These are phyloP conservation scores for Nannizziopsis barbatae DNA, from an alignment of 2,329 filamentous ascomycete species.

Conservation along the genomic window DNA sequence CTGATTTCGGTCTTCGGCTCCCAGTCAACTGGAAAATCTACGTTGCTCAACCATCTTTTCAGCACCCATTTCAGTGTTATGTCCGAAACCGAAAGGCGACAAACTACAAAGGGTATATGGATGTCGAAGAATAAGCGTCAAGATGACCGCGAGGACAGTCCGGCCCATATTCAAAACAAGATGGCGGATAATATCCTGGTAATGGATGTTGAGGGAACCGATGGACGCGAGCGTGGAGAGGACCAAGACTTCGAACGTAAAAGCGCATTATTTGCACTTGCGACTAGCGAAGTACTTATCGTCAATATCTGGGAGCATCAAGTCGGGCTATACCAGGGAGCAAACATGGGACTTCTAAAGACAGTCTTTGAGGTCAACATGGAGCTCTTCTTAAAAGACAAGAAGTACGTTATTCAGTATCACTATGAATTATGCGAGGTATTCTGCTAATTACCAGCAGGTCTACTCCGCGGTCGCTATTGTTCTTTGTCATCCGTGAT, in stretches of 20 bases:
- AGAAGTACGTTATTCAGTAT: conserved; percentile 51
- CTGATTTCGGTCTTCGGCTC: conserved; percentile 98
- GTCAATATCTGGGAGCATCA: conserved; percentile 99
- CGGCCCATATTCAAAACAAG: conserved; percentile 25
- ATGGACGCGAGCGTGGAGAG: conserved; percentile 89
- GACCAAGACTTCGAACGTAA: conserved; percentile 99
- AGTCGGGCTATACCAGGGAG: conserved; percentile 92
- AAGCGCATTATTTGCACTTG: conserved; percentile 90
- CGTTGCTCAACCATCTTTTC: conserved; percentile 89
- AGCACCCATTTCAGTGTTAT: conserved; percentile 95
- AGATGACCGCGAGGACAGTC: conserved; percentile 27
- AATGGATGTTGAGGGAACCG: conserved; percentile 98
- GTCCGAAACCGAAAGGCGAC: conserved; percentile 83
- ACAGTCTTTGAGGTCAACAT: conserved; percentile 98
- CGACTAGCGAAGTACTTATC: conserved; percentile 93
- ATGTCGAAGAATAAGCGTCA: conserved; percentile 87
- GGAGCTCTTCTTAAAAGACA: conserved; percentile 92
- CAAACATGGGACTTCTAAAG: conserved; percentile 97
- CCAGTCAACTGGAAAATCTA: conserved; percentile 97
- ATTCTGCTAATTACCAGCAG: conserved; percentile 43
- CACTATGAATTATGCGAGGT: no score
- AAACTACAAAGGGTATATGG: conserved; percentile 99
- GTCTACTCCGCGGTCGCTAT: conserved; percentile 74
- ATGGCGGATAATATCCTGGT: conserved; percentile 98
- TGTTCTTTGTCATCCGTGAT: conserved; percentile 98